Evolutionary conservation across 257 asterid species (phyloP).

Genomic region (Nicotiana undulata): DNA sequence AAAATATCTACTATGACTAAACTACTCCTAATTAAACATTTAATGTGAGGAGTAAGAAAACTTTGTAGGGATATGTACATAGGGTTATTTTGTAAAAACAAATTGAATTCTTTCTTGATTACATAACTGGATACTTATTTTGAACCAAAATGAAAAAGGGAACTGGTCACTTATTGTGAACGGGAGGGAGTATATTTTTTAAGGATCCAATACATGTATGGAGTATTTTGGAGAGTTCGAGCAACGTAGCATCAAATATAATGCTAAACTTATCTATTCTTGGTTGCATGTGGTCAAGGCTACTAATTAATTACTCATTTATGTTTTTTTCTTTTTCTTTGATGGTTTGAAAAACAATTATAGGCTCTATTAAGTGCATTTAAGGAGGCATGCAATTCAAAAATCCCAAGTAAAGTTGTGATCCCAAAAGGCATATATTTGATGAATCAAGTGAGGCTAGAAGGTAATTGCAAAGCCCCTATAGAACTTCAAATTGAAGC

Average conservation of each 20-base stretch:
- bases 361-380: slow-evolving; percentile 45
- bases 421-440: slow-evolving; percentile 30
- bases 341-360: not conserved
- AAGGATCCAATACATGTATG: fast-evolving
- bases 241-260: not conserved
- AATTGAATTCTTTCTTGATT: too few relatives aligned
- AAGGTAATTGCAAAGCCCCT: slow-evolving; percentile 27
- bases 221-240: too few relatives aligned
- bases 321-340: not conserved
- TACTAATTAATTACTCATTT: not conserved
- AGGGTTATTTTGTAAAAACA: too few relatives aligned
- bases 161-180: too few relatives aligned
- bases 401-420: slow-evolving; percentile 13
- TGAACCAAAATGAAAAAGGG: too few relatives aligned
- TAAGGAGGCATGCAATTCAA: slow-evolving; percentile 24
- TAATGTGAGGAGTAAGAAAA: too few relatives aligned
- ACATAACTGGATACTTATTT: too few relatives aligned
- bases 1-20: too few relatives aligned
- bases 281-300: not conserved
- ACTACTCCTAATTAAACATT: too few relatives aligned
- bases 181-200: too few relatives aligned
- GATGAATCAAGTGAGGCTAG: slow-evolving; percentile 16
- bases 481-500: slow-evolving; percentile 33
- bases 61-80: too few relatives aligned
- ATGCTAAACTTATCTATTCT: not conserved